phyloP scores from a whole-genome alignment of 2,329 filamentous ascomycete species.

The Penicillium psychrosexuale region DNA sequence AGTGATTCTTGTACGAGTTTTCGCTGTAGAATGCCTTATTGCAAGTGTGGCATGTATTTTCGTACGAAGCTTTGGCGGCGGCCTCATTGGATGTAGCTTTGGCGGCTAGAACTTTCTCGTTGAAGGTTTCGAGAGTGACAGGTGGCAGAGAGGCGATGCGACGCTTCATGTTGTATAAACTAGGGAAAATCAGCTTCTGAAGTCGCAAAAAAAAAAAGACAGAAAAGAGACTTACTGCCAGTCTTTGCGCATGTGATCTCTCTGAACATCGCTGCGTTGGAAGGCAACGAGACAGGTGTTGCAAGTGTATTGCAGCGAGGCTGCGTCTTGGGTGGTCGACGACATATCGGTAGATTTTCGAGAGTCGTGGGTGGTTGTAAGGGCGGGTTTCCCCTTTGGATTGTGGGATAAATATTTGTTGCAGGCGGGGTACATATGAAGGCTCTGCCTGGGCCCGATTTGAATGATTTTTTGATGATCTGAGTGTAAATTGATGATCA shows the following conservation, averaged over 20 bases:
- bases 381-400: slow-evolving; percentile 7
- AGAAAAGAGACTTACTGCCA: slow-evolving; percentile 73
- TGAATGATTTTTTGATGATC: not conserved
- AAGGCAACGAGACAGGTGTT: slow-evolving; percentile 98
- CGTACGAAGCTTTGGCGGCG: slow-evolving; percentile 82
- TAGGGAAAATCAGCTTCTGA: slow-evolving; percentile 35
- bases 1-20: slow-evolving; percentile 90
- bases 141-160: slow-evolving; percentile 86
- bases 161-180: slow-evolving; percentile 94
- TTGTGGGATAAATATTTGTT: slow-evolving; percentile 31
- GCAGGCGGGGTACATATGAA: slow-evolving; percentile 24
- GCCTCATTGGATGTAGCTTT: slow-evolving; percentile 80
- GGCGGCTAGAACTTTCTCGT: slow-evolving; percentile 90
- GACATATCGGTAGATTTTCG: slow-evolving; percentile 17
- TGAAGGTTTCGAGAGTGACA: slow-evolving; percentile 87
- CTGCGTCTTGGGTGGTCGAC: slow-evolving; percentile 29
- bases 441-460: slow-evolving; percentile 11
- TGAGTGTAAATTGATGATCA: not conserved
- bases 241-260: slow-evolving; percentile 95
- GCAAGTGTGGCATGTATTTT: slow-evolving; percentile 77
- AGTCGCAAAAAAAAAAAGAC: not conserved
- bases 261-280: slow-evolving; percentile 86
- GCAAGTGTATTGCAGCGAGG: slow-evolving; percentile 83
- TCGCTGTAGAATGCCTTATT: slow-evolving; percentile 94
- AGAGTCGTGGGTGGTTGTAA: slow-evolving; percentile 1